Evolutionary conservation across 495 filamentous ascomycete species (phyloP).

Genomic region (Bacidia rubella): DNA sequence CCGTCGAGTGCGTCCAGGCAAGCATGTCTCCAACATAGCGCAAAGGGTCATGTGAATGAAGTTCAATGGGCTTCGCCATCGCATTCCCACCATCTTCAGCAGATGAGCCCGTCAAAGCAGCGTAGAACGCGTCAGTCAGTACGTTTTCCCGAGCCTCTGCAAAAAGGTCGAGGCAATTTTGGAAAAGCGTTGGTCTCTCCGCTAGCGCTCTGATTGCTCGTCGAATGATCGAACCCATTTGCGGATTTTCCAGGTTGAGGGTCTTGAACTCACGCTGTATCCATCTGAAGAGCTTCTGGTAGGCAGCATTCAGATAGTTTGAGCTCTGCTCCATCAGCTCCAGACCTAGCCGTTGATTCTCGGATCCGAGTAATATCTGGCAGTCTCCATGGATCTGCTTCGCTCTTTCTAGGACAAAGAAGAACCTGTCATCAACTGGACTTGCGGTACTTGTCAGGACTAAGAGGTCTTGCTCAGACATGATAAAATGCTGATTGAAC

Average conservation of each 20-base stretch:
- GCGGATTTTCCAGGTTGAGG: constrained; percentile 85
- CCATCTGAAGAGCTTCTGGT: constrained; percentile 92
- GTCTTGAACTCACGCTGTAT: constrained; percentile 86
- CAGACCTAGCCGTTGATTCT: constrained; percentile 71
- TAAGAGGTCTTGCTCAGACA: constrained; percentile 65
- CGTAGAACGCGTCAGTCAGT: constrained; percentile 80
- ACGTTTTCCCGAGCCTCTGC: constrained; percentile 80
- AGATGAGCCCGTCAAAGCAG: constrained; percentile 67
- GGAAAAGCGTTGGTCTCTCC: constrained; percentile 79
- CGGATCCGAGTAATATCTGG: constrained; percentile 74
- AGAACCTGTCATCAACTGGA: constrained; percentile 78
- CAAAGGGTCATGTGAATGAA: constrained; percentile 81
- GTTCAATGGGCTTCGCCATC: constrained; percentile 80
- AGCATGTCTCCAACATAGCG: constrained; percentile 96
- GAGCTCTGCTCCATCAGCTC: constrained; percentile 88
- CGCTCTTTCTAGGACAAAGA: constrained; percentile 60
- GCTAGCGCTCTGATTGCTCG: constrained; percentile 77
- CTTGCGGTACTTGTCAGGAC: constrained; percentile 61
- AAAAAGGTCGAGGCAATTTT: constrained; percentile 88
- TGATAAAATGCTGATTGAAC: constrained; percentile 71
- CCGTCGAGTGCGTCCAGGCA: constrained; percentile 87
- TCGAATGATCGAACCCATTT: constrained; percentile 75
- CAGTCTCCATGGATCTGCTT: constrained; percentile 84
- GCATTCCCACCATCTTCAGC: constrained; percentile 29
- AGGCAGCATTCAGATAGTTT: constrained; percentile 73